Conservation (phyloP, 495 filamentous ascomycete species). For the Penicilliopsis zonata region DNA sequence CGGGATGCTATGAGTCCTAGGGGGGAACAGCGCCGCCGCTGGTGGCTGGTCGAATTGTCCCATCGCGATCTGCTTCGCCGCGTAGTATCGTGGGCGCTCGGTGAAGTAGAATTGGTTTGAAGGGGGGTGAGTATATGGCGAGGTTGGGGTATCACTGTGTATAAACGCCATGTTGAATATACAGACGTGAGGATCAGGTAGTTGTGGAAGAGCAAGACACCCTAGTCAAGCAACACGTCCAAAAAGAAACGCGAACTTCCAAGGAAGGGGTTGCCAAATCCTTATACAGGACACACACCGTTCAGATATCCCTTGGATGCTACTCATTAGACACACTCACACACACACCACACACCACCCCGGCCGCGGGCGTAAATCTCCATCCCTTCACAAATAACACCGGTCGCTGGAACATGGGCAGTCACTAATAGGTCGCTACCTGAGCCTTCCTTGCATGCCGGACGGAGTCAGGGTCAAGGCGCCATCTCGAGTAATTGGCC, state of each 20-base stretch:
- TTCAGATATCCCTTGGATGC: slow-evolving; percentile 13
- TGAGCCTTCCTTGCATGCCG: slow-evolving; percentile 20
- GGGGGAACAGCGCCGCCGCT: slow-evolving; percentile 13
- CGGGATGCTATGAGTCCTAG: slow-evolving; percentile 13
- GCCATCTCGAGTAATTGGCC: slow-evolving; percentile 10
- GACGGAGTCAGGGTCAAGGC: slow-evolving; percentile 9
- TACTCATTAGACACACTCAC: slow-evolving; percentile 5
- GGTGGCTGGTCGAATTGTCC: slow-evolving; percentile 4
- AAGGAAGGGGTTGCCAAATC: slow-evolving; percentile 4
- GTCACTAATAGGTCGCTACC: slow-evolving; percentile 10
- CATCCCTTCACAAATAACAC: slow-evolving; percentile 12
- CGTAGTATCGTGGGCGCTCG: not conserved
- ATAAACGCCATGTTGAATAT: not conserved
- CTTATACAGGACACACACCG: slow-evolving; percentile 9
- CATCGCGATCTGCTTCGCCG: slow-evolving; percentile 4
- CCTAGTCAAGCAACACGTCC: slow-evolving; percentile 1
- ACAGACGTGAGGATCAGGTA: not conserved
- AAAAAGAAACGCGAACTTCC: not conserved
- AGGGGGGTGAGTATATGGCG: not conserved
- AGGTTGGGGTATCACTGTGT: not conserved
- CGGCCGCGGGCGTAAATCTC: slow-evolving; percentile 6
- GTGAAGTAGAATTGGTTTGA: not conserved
- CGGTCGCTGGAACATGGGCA: slow-evolving; percentile 12
- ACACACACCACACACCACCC: slow-evolving; percentile 4
- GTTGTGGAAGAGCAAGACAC: not conserved